These are phyloP conservation scores for Eucommia ulmoides DNA, from an alignment of 257 asterid species.

Conservation along the genomic window DNA sequence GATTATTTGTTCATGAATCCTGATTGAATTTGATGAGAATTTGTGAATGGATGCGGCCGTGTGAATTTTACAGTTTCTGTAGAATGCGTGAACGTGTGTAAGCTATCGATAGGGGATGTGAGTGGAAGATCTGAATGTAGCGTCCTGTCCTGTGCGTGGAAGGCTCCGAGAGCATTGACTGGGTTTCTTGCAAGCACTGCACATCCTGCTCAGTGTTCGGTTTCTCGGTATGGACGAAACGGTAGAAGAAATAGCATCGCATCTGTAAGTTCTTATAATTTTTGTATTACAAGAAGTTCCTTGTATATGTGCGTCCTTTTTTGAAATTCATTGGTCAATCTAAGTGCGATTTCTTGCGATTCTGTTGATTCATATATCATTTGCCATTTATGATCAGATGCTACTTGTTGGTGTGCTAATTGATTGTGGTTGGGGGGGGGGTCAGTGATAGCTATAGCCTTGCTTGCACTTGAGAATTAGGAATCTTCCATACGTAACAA, in stretches of 20 bases:
- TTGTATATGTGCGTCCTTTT: too few species aligned
- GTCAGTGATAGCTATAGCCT: too few species aligned
- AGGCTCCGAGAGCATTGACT: conserved; percentile 69
- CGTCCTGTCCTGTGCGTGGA: conserved; percentile 61
- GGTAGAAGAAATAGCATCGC: conserved; percentile 27
- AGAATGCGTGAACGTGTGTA: conserved; percentile 65
- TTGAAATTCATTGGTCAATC: too few species aligned
- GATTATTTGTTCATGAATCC: not conserved
- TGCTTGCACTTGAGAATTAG: too few species aligned
- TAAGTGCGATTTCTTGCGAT: too few species aligned
- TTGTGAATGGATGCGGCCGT: not conserved
- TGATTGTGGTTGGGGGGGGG: too few species aligned
- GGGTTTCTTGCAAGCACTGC: conserved; percentile 85
- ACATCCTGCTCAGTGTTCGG: conserved; percentile 41
- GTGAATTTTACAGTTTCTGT: conserved; percentile 44
- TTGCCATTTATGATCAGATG: too few species aligned
- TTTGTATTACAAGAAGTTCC: too few species aligned
- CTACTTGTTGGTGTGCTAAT: too few species aligned
- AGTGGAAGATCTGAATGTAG: conserved; percentile 62
- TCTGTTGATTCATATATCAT: too few species aligned
- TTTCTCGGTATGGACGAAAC: conserved; percentile 24
- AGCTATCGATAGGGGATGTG: conserved; percentile 62
- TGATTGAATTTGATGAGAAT: conserved; percentile 1
- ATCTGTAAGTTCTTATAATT: conserved; percentile 38
- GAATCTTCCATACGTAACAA: too few species aligned